phyloP scores from a whole-genome alignment of 441 rosid genomes.

The Jatropha multifida region DNA sequence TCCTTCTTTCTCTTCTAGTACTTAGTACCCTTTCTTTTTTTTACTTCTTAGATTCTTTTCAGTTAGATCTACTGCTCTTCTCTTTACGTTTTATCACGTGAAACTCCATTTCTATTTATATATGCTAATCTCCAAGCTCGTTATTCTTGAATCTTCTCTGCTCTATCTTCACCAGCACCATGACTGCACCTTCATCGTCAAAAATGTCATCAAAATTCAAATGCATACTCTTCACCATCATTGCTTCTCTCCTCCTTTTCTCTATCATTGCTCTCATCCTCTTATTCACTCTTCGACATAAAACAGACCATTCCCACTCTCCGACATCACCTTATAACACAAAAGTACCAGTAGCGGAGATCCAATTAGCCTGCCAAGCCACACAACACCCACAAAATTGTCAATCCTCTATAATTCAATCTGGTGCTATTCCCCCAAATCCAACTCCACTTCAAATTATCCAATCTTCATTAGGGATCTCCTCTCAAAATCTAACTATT shows the following conservation, averaged over 20 bases:
- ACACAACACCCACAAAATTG: constrained; percentile 59
- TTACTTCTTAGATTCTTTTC: no score
- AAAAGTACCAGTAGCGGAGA: constrained; percentile 34
- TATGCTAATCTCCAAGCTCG: neutral
- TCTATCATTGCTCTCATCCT: constrained; percentile 31
- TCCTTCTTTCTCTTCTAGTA: neutral
- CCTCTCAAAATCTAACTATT: constrained; percentile 46
- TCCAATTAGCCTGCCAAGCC: constrained; percentile 64
- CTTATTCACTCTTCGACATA: constrained; percentile 33
- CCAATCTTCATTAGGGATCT: constrained; percentile 58
- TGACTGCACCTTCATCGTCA: constrained; percentile 6
- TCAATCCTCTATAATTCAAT: constrained; percentile 43
- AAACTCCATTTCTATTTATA: neutral
- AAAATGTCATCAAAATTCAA: neutral
- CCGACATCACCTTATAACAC: constrained; percentile 18
- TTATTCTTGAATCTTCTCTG: neutral
- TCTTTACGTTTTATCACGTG: neutral
- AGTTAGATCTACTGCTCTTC: neutral
- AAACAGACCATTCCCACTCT: neutral
- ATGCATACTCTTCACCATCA: constrained; percentile 24
- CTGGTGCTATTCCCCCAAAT: constrained; percentile 39
- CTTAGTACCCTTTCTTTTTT: no score
- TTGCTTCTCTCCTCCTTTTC: constrained; percentile 32
- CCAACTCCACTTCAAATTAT: constrained; percentile 60
- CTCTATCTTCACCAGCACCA: neutral